A percentile compares a stretch with the other conserved stretches of the same genome.
Evolutionary conservation across 768 basidiomycete species (phyloP).

Genomic region (Ramaria sp.): DNA sequence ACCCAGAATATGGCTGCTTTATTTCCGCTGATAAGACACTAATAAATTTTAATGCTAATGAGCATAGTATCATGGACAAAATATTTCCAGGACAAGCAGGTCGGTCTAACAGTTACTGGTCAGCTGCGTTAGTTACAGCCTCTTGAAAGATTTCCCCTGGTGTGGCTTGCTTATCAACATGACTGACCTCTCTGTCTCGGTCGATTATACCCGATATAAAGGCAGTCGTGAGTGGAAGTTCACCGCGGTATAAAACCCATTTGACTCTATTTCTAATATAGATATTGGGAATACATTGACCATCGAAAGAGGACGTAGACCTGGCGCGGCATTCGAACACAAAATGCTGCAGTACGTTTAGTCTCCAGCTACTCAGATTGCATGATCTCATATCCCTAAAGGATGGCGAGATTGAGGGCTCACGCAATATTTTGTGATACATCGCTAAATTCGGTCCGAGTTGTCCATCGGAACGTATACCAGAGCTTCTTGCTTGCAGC

Average conservation of each 20-base stretch:
- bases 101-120: neutral
- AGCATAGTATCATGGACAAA: slow-evolving; percentile 42
- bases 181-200: slow-evolving; percentile 61
- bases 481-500: slow-evolving; percentile 74
- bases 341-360: slow-evolving; percentile 65
- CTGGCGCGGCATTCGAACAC: slow-evolving; percentile 51
- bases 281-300: slow-evolving; percentile 61
- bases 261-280: slow-evolving; percentile 20
- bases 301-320: slow-evolving; percentile 49
- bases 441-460: slow-evolving; percentile 46
- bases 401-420: slow-evolving; percentile 59
- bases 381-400: too few relatives aligned
- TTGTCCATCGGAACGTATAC: slow-evolving; percentile 74
- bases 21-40: slow-evolving; percentile 84
- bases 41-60: slow-evolving; percentile 68
- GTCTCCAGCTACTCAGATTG: neutral
- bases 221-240: slow-evolving; percentile 36
- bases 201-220: slow-evolving; percentile 65
- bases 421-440: slow-evolving; percentile 78
- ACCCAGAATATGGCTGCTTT: slow-evolving; percentile 90
- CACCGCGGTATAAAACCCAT: neutral
- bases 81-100: slow-evolving; percentile 34
- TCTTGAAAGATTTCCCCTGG: slow-evolving; percentile 81
- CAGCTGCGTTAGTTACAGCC: neutral
- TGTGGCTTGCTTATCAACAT: slow-evolving; percentile 81